Conservation (phyloP, 2,329 filamentous ascomycete species). For the Aspergillus sp. region DNA sequence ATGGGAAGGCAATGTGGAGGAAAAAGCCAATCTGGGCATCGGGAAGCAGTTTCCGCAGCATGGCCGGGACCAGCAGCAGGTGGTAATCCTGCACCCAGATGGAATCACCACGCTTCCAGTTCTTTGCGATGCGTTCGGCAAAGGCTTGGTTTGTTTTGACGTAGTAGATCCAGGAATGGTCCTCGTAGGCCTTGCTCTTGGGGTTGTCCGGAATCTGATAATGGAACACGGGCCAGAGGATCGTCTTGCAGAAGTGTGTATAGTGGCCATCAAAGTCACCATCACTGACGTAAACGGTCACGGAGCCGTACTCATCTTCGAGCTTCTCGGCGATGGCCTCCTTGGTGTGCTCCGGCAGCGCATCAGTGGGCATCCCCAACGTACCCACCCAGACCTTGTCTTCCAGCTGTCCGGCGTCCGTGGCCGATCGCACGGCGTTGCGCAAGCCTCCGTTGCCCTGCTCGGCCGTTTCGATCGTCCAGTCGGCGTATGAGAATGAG, state of each 20-base stretch:
- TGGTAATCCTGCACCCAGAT: constrained; percentile 98
- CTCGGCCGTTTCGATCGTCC: constrained; percentile 80
- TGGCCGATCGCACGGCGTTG: constrained; percentile 80
- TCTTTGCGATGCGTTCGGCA: constrained; percentile 82
- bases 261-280: constrained; percentile 95
- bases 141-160: constrained; percentile 90
- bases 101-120: constrained; percentile 90
- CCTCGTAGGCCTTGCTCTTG: constrained; percentile 96
- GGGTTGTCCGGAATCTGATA: constrained; percentile 98
- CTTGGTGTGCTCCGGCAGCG: constrained; percentile 72
- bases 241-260: constrained; percentile 94
- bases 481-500: constrained; percentile 74
- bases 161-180: constrained; percentile 96
- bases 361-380: constrained; percentile 90
- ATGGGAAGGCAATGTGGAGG: constrained; percentile 91
- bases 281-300: constrained; percentile 84
- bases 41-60: constrained; percentile 82
- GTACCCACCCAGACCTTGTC: constrained; percentile 92
- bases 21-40: constrained; percentile 97
- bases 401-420: constrained; percentile 66
- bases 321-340: constrained; percentile 81
- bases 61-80: constrained; percentile 79
- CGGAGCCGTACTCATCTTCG: constrained; percentile 76
- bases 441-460: constrained; percentile 91
- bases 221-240: constrained; percentile 96